These are phyloP conservation scores for Pleurostoma richardsiae DNA, from an alignment of 2,329 filamentous ascomycete genomes.

Conservation along the genomic window DNA sequence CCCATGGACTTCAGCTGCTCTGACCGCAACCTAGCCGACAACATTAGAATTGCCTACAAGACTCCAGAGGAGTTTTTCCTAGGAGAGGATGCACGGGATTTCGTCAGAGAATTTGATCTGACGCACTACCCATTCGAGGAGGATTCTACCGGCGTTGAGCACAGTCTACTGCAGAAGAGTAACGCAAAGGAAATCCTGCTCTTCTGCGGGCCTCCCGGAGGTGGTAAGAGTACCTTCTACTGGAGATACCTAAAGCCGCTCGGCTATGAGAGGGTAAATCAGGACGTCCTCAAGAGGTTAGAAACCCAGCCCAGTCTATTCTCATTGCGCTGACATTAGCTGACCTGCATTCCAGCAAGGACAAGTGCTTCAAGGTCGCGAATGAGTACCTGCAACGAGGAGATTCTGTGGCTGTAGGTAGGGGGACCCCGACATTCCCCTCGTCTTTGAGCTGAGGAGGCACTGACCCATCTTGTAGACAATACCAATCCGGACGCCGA, in stretches of 20 bases:
- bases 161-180: constrained; percentile 51
- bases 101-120: constrained; percentile 68
- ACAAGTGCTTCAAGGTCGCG: constrained; percentile 69
- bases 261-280: constrained; percentile 82
- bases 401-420: constrained; percentile 73
- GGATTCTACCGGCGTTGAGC: constrained; percentile 12
- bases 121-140: constrained; percentile 42
- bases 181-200: constrained; percentile 71
- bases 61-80: constrained; percentile 94
- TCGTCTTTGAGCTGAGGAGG: constrained; percentile 1
- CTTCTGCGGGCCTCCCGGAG: constrained; percentile 82
- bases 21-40: constrained; percentile 76
- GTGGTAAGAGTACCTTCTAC: constrained; percentile 90
- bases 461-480: constrained; percentile 45
- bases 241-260: constrained; percentile 72
- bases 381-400: constrained; percentile 58
- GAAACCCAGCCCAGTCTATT: constrained; percentile 29
- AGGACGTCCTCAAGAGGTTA: constrained; percentile 74
- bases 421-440: constrained; percentile 20
- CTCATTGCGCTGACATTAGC: background rate
- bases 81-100: constrained; percentile 58
- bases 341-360: constrained; percentile 29
- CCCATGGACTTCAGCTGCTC: constrained; percentile 61
- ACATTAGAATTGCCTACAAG: constrained; percentile 72
- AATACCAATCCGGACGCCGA: constrained; percentile 90